These are phyloP conservation scores for Pilaira anomala DNA, from an alignment of 192 early-diverging fungal species.

Conservation along the genomic window DNA sequence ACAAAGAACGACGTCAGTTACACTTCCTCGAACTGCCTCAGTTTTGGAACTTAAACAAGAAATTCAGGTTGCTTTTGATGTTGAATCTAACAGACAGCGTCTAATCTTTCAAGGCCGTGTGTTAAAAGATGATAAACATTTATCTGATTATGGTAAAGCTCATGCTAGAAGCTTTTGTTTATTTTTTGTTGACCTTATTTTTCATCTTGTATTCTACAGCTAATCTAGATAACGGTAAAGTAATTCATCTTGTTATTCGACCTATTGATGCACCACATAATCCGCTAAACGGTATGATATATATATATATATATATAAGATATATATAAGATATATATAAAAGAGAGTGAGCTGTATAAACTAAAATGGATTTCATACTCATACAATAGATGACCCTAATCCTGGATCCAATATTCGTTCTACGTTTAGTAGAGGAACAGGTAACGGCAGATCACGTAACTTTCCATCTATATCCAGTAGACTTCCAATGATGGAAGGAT, in stretches of 20 bases:
- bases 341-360: too few relatives aligned
- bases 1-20: conserved; percentile 38
- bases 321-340: too few relatives aligned
- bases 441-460: background rate
- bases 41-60: conserved; percentile 44
- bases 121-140: conserved; percentile 40
- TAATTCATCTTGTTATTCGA: conserved; percentile 49
- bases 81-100: conserved; percentile 43
- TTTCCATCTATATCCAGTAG: conserved; percentile 11
- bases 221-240: conserved; percentile 48
- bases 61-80: conserved; percentile 37
- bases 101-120: conserved; percentile 49
- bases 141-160: conserved; percentile 50
- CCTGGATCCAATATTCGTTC: conserved; percentile 1
- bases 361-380: too few relatives aligned
- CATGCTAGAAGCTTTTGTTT: too few relatives aligned
- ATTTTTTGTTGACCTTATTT: background rate
- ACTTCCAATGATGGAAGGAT: conserved; percentile 35
- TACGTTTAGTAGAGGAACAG: conserved; percentile 7
- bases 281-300: conserved; percentile 40
- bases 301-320: background rate
- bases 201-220: conserved; percentile 6
- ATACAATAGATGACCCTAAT: conserved; percentile 28
- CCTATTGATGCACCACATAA: conserved; percentile 46
- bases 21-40: conserved; percentile 35